Evolutionary conservation across 2,329 filamentous ascomycete species (phyloP).

Genomic region (Aspergillus persii): DNA sequence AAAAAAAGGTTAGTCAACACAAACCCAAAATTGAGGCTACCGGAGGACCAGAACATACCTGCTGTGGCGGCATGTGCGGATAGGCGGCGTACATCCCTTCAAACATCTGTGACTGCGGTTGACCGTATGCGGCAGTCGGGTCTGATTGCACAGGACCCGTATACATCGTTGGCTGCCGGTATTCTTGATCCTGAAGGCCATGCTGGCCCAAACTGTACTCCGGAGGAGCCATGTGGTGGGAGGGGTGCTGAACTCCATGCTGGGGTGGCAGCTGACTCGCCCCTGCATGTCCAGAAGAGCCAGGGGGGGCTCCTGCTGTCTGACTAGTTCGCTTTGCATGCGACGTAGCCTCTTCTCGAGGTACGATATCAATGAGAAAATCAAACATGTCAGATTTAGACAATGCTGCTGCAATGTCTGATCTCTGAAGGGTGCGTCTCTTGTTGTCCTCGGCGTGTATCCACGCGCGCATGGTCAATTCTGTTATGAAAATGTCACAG

Average conservation of each 20-base stretch:
- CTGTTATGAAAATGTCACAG: constrained; percentile 98
- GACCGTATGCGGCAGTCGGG: constrained; percentile 69
- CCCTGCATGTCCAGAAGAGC: constrained; percentile 37
- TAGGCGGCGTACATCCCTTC: constrained; percentile 80
- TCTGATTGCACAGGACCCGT: constrained; percentile 73
- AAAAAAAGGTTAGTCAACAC: not conserved
- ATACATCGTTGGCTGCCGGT: constrained; percentile 81
- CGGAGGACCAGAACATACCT: constrained; percentile 54
- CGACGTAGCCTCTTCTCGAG: constrained; percentile 84
- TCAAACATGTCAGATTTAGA: constrained; percentile 99
- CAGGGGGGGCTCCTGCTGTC: constrained; percentile 49
- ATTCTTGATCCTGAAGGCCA: constrained; percentile 70
- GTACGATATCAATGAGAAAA: constrained; percentile 98
- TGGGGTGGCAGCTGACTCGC: constrained; percentile 42
- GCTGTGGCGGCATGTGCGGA: constrained; percentile 75
- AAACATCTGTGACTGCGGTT: constrained; percentile 74
- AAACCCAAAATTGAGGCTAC: not conserved
- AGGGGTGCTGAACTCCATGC: constrained; percentile 53
- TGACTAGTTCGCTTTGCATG: constrained; percentile 73
- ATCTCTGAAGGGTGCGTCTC: constrained; percentile 87
- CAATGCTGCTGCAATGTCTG: constrained; percentile 91
- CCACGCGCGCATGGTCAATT: constrained; percentile 98
- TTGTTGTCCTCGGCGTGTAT: constrained; percentile 99
- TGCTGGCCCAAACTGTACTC: constrained; percentile 62
- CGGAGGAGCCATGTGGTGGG: constrained; percentile 56